Conservation (phyloP, 495 filamentous ascomycete genomes). For the Penicillium longicatenatum region DNA sequence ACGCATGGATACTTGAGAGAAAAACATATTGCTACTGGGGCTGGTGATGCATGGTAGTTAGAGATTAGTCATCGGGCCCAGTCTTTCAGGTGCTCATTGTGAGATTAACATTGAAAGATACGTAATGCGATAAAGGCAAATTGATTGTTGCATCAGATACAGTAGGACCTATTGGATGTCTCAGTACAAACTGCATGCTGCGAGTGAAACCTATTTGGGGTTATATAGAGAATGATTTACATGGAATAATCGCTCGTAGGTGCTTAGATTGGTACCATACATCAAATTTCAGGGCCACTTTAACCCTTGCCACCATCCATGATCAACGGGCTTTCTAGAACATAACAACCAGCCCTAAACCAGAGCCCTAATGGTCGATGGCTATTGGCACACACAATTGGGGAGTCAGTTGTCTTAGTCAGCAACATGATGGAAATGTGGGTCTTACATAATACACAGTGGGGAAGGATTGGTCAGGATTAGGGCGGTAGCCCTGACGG, state of each 20-base stretch:
- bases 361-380: slow-evolving; percentile 20
- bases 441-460: neutral
- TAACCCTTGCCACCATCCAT: neutral
- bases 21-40: neutral
- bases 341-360: slow-evolving; percentile 26
- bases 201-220: neutral
- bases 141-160: neutral
- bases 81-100: neutral
- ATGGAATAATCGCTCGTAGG: neutral
- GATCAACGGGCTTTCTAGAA: slow-evolving; percentile 21
- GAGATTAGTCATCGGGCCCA: slow-evolving; percentile 36
- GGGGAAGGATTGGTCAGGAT: slow-evolving; percentile 25
- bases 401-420: slow-evolving; percentile 12
- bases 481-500: slow-evolving; percentile 48
- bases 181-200: neutral
- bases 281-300: too few relatives aligned
- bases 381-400: slow-evolving; percentile 18
- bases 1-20: neutral
- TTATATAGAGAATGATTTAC: neutral
- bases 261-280: neutral
- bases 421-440: slow-evolving; percentile 3
- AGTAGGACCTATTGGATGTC: too few relatives aligned
- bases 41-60: slow-evolving; percentile 36
- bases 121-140: neutral
- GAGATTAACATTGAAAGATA: slow-evolving; percentile 3